These are phyloP conservation scores for Saturnispora silvae DNA, from an alignment of 805 yeast species.

Conservation along the genomic window DNA sequence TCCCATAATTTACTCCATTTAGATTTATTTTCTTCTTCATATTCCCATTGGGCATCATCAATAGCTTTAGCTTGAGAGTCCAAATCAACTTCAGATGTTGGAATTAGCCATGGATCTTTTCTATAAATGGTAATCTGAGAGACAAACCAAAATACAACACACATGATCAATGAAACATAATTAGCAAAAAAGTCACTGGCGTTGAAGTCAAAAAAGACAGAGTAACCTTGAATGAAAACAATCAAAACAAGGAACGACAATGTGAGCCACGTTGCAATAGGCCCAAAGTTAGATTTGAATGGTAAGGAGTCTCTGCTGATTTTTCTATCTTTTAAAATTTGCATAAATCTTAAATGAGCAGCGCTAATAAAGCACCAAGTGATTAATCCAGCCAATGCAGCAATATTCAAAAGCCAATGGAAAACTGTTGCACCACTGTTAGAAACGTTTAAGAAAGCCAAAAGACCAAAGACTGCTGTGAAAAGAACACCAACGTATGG, in stretches of 20 bases:
- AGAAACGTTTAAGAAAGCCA: constrained; percentile 51
- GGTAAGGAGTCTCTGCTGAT: constrained; percentile 62
- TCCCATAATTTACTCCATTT: too few relatives aligned
- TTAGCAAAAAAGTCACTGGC: constrained; percentile 56
- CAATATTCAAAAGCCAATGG: constrained; percentile 62
- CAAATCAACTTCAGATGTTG: constrained; percentile 47
- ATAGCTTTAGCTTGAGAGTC: constrained; percentile 10
- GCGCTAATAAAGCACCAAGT: constrained; percentile 60
- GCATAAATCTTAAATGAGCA: constrained; percentile 62
- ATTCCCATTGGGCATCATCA: constrained; percentile 44
- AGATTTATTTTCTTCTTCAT: constrained; percentile 9
- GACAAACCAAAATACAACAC: constrained; percentile 42
- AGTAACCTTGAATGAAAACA: constrained; percentile 61
- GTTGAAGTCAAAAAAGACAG: constrained; percentile 44
- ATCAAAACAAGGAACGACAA: constrained; percentile 41
- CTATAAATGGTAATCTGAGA: constrained; percentile 39
- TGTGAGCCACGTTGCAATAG: constrained; percentile 55
- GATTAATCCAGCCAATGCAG: constrained; percentile 66
- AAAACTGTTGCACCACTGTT: constrained; percentile 48
- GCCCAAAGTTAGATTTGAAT: constrained; percentile 60
- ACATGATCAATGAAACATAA: constrained; percentile 57
- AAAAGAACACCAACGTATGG: constrained; percentile 47
- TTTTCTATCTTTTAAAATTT: constrained; percentile 49
- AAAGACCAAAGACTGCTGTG: constrained; percentile 51
- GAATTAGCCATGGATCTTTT: constrained; percentile 35